Evolutionary conservation across 176 grass and related monocot species (phyloP), one percentile per base, ranked within the genome.

Genomic region (Aechmea fasciata): DNA sequence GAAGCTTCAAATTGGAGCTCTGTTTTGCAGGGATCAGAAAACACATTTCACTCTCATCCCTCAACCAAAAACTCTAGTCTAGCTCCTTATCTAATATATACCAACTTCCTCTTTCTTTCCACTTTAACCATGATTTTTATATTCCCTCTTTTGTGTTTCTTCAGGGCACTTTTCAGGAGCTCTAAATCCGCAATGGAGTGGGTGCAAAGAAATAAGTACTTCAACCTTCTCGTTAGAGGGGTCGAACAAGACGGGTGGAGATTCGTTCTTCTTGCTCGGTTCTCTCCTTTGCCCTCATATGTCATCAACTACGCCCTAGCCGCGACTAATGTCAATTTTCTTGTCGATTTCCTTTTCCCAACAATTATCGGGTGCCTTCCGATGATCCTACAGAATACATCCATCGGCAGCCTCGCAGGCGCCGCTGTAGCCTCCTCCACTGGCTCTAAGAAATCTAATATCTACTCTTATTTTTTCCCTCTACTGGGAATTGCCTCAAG

Each of bases 311-410:
- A 97, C 49, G 89, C 73, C 74, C 81, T 97, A 72, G 88, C 94
- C 25, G 89, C 94, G 12, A 97, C 89, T 0, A 69, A 90, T 54
- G 94, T 97, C 65, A 54, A 50, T 50, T 97, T 97, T 80, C 83
- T 85, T 15, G 68, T 86, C 73, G 94, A 97, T 83, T 97, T 97
- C 83, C 89, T 97, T 68, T 75, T 97, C 73, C 94, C 94, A 57
- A 92, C 89, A 63, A 70, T 97, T 79, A 50, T 87, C 0, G 94
- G 94, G n/a, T 90, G 94, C 71, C 83, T 97, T 59, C 94, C 89
- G 3, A 97, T 90, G 94, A 97, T 97, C 74, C 83, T 97, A 66
- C 94, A 97, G 81, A 97, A 97, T 75, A 85, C 88, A 65, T 97
- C 94, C 7, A 79, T 92, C 15, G 89, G 91, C 73, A 92, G 89